A percentile compares a stretch with the other conserved stretches of the same genome.
These are phyloP conservation scores for Gracilaria domingensis DNA, from an alignment of 23 red algal genomes.

Conservation along the genomic window DNA sequence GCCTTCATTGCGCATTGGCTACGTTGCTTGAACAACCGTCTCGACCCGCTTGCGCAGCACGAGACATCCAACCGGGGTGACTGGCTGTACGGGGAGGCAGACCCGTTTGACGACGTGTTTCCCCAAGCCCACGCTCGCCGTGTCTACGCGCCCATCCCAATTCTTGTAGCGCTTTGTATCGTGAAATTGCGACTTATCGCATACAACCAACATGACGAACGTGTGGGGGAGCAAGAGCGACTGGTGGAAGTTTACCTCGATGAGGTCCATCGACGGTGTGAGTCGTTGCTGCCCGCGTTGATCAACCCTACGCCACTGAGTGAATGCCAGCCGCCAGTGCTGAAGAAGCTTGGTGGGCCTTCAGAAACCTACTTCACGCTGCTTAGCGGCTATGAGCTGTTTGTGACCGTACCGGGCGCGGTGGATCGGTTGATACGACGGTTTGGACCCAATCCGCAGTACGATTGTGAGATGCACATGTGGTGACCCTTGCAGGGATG, in stretches of 20 bases:
- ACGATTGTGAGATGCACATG: conserved; percentile 7
- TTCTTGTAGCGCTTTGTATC: too few species aligned
- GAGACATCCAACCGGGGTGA: background rate
- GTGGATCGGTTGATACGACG: background rate
- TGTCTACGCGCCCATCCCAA: too few species aligned
- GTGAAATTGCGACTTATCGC: too few species aligned
- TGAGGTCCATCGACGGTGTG: background rate
- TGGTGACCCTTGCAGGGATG: background rate
- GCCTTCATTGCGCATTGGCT: too few species aligned
- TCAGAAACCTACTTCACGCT: background rate
- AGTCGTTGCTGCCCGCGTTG: background rate
- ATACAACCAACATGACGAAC: too few species aligned
- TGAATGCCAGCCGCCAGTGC: background rate
- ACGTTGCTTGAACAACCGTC: background rate
- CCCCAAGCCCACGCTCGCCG: background rate
- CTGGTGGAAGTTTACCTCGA: too few species aligned
- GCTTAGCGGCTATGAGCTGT: background rate
- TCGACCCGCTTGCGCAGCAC: background rate
- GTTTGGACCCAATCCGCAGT: background rate
- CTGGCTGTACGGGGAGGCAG: conserved; percentile 1
- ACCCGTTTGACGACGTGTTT: background rate
- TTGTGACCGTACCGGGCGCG: background rate
- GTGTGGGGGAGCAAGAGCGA: too few species aligned
- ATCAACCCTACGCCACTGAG: background rate
- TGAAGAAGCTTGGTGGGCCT: background rate